Conservation (phyloP, 352 stramenopile genomes). For the Globisporangium parvum region DNA sequence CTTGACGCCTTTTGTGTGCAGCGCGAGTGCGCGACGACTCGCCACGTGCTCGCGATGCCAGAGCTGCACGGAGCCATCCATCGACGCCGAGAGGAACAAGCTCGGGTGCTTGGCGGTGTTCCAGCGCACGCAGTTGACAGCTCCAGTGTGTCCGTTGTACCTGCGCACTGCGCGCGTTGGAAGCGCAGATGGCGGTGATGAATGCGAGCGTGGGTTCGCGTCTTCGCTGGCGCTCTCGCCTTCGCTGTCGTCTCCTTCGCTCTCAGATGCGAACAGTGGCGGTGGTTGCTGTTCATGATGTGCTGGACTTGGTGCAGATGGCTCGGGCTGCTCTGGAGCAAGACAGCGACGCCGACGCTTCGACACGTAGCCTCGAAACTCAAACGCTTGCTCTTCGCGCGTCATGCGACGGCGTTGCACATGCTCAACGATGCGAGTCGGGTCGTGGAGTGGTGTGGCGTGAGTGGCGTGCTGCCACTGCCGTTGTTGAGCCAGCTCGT, state of each 20-base stretch:
- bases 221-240: background rate
- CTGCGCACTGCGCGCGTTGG: background rate
- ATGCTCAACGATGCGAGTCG: background rate
- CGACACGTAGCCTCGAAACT: slow-evolving; percentile 24
- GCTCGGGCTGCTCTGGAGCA: background rate
- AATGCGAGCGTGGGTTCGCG: background rate
- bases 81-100: slow-evolving; percentile 53
- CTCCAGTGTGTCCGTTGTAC: slow-evolving; percentile 23
- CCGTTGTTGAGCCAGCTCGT: background rate
- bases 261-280: slow-evolving; percentile 2
- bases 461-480: background rate
- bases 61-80: slow-evolving; percentile 45
- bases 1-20: slow-evolving; percentile 39
- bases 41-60: slow-evolving; percentile 23
- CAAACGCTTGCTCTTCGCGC: slow-evolving; percentile 17
- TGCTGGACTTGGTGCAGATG: background rate
- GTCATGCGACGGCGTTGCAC: slow-evolving; percentile 9
- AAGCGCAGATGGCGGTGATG: background rate
- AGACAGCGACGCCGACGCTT: slow-evolving; percentile 17
- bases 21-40: slow-evolving; percentile 13
- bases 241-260: background rate
- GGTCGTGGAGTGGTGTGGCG: background rate
- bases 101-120: slow-evolving; percentile 18
- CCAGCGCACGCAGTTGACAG: slow-evolving; percentile 39
- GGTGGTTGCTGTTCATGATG: background rate